Evolutionary conservation across 345 rosid species (phyloP), one percentile per base, ranked within the genome.

Genomic region (Arabis hirsuta): DNA sequence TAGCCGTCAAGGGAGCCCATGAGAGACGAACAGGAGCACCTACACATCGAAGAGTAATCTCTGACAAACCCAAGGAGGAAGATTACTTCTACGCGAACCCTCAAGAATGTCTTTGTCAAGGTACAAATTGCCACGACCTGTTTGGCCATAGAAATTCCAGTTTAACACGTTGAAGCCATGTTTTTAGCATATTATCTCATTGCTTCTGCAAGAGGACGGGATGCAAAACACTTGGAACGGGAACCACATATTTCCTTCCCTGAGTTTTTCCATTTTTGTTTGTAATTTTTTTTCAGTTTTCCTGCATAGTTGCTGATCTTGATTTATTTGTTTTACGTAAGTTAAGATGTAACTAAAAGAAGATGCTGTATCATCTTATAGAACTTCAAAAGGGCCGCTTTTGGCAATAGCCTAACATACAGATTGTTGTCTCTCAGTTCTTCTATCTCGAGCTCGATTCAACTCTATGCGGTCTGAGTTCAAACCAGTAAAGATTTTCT

Each of bases 81-180:
- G 99, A 91, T 81, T 95, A 95, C 82, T 95, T 95, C 82, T 91
- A 91, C 47, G 91, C 97, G 27, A 95, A 95, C 68, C 99, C 99
- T 74, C 86, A 88, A 50, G 99, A 95, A 73, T 95, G 99, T 81
- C 85, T 95, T 9, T 91, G 97, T 22, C 85, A 84, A 82, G 81
- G 80, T 79, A 65, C 81, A 71, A 77, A 67, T 67, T 91, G 97
- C 72, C 82, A 84, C 66, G 85, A 82, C 56, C 80, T 86, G 46
- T 83, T 75, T 54, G 83, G 81, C 60, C 67, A 48, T 67, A 46
- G 55, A 53, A 86, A 82, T 56, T 55, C 45, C 45, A 69, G 31
- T 70, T 70, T 64, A 64, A 63, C 67, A 70, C 66, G 5, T 32
- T 68, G 55, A 76, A 56, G 31, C 57, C 50, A 31, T 51, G 61